Conservation (phyloP, 441 rosid species). For the Breynia disticha region DNA sequence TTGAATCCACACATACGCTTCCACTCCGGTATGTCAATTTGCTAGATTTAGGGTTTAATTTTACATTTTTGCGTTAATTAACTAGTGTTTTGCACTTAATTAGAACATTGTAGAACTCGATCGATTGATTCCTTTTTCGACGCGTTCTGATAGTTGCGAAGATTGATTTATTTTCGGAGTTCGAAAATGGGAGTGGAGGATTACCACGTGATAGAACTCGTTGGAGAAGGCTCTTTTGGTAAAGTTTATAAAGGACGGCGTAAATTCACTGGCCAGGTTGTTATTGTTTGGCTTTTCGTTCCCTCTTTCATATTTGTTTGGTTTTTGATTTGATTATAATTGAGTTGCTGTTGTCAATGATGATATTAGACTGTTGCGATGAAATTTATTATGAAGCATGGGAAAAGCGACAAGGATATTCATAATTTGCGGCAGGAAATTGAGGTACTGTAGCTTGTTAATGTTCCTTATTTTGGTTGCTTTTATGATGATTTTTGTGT, state of each 20-base stretch:
- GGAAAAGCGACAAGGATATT: constrained; percentile 87
- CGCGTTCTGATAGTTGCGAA: background rate
- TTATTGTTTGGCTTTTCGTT: too few relatives aligned
- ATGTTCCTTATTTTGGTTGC: too few relatives aligned
- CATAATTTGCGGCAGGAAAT: constrained; percentile 92
- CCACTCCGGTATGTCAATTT: too few relatives aligned
- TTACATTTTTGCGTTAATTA: too few relatives aligned
- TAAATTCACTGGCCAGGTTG: constrained; percentile 86
- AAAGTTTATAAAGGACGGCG: constrained; percentile 91
- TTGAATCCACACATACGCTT: too few relatives aligned
- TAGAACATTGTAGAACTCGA: too few relatives aligned
- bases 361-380: constrained; percentile 79
- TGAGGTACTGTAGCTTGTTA: constrained; percentile 64
- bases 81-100: too few relatives aligned
- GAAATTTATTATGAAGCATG: constrained; percentile 96
- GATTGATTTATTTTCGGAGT: background rate
- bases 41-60: too few relatives aligned
- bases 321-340: background rate
- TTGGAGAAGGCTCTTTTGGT: constrained; percentile 95
- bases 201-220: constrained; percentile 89
- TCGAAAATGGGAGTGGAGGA: constrained; percentile 65
- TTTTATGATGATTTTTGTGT: too few relatives aligned
- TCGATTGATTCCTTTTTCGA: background rate
- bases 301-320: background rate
- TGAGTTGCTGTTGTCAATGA: constrained; percentile 11